phyloP scores from a whole-genome alignment of 2,329 filamentous ascomycete genomes.

The Stemphylium vesicarium region DNA sequence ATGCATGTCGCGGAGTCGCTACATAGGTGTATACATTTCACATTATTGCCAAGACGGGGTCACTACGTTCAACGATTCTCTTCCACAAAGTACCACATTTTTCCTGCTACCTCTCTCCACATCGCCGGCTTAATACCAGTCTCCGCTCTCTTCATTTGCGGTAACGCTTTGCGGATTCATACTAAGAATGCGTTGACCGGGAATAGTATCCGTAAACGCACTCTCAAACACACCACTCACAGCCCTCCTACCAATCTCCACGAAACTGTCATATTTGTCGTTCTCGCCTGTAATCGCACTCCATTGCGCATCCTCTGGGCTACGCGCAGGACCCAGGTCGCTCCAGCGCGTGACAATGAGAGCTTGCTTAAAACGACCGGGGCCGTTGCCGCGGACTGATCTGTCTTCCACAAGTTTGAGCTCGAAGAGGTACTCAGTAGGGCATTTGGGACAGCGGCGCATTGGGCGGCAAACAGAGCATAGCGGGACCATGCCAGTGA shows the following conservation, averaged over 20 bases:
- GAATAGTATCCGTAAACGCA: conserved; percentile 61
- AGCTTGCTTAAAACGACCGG: conserved; percentile 62
- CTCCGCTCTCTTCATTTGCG: conserved; percentile 61
- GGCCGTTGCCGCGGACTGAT: conserved; percentile 45
- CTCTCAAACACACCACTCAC: conserved; percentile 67
- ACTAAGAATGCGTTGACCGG: conserved; percentile 63
- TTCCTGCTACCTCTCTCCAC: too few species aligned
- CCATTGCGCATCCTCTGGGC: conserved; percentile 58
- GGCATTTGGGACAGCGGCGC: conserved; percentile 66
- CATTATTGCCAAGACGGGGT: not conserved
- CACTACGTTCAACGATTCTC: not conserved
- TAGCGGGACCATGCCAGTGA: conserved; percentile 56
- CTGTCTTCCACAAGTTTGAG: conserved; percentile 65
- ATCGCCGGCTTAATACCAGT: conserved; percentile 59
- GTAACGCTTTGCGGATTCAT: conserved; percentile 64
- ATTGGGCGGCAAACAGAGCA: conserved; percentile 65
- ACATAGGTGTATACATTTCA: not conserved
- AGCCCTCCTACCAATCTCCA: conserved; percentile 59
- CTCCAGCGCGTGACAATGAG: conserved; percentile 68
- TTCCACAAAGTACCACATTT: too few species aligned
- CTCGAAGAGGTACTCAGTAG: conserved; percentile 68
- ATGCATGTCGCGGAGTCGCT: not conserved
- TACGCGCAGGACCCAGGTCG: conserved; percentile 61
- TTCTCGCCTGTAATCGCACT: conserved; percentile 56
- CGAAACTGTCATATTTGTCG: conserved; percentile 61